phyloP scores from a whole-genome alignment of 305 asterid genomes.

The Solanum aculeatissimum region DNA sequence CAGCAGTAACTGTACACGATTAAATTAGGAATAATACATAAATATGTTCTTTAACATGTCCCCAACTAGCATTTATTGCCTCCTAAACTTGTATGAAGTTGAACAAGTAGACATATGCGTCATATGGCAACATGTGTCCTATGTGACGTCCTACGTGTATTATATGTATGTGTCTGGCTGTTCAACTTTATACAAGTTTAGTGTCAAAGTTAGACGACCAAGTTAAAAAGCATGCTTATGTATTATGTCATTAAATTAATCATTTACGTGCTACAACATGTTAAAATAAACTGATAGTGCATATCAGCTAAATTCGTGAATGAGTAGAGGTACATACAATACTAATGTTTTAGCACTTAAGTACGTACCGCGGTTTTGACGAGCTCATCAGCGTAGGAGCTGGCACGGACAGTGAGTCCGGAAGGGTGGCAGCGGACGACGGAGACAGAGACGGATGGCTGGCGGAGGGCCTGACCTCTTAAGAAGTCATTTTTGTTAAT shows the following conservation, averaged over 20 bases:
- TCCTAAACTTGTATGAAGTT: too few species aligned
- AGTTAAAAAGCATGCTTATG: too few species aligned
- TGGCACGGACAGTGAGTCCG: conserved; percentile 30
- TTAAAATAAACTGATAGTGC: neutral
- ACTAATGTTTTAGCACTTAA: neutral
- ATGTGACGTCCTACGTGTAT: too few species aligned
- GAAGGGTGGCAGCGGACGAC: conserved; percentile 31
- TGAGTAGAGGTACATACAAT: neutral
- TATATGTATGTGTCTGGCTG: too few species aligned
- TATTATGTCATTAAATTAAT: neutral
- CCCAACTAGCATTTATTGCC: too few species aligned
- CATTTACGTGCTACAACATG: neutral
- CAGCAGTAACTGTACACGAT: neutral
- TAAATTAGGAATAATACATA: too few species aligned
- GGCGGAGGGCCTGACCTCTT: conserved; percentile 46
- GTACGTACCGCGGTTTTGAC: conserved; percentile 50
- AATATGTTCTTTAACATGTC: too few species aligned
- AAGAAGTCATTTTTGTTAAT: conserved; percentile 46
- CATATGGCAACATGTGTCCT: too few species aligned
- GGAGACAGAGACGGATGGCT: conserved; percentile 23
- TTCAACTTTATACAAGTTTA: too few species aligned
- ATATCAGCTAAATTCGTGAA: neutral
- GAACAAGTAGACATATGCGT: too few species aligned
- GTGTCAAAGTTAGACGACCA: too few species aligned
- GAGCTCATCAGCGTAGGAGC: conserved; percentile 51